phyloP scores from a whole-genome alignment of 192 early-diverging fungal genomes.

The Dissophora globulifera region DNA sequence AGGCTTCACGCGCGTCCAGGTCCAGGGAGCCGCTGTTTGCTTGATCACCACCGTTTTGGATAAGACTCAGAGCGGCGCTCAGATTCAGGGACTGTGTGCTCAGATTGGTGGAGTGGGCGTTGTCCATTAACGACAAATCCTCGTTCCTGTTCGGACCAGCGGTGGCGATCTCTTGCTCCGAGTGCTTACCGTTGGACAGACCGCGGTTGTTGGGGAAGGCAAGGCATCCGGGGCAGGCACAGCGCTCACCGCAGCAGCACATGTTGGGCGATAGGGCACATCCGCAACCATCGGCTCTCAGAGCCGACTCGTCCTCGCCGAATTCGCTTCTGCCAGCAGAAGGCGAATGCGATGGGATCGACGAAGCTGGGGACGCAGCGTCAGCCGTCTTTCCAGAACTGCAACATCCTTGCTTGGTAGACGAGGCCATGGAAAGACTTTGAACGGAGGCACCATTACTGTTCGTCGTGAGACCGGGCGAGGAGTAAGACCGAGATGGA shows the following conservation, averaged over 20 bases:
- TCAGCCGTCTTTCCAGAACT: slow-evolving; percentile 8
- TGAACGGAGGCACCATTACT: background rate
- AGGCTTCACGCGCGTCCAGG: slow-evolving; percentile 12
- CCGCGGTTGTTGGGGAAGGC: slow-evolving; percentile 48
- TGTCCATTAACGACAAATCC: background rate
- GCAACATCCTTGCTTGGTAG: slow-evolving; percentile 15
- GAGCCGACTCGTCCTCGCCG: slow-evolving; percentile 25
- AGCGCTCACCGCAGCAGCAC: slow-evolving; percentile 51
- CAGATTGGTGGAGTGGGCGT: background rate
- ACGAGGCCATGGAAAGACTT: background rate
- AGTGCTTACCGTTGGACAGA: no score
- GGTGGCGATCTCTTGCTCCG: no score
- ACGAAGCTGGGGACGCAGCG: slow-evolving; percentile 19
- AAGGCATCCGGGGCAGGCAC: slow-evolving; percentile 52
- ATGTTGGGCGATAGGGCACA: slow-evolving; percentile 50
- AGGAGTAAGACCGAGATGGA: slow-evolving; percentile 25
- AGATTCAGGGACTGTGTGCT: slow-evolving; percentile 18
- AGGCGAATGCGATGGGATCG: slow-evolving; percentile 23
- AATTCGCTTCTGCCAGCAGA: slow-evolving; percentile 48
- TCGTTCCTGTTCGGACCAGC: no score
- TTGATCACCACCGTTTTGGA: slow-evolving; percentile 19
- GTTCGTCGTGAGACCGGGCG: slow-evolving; percentile 16
- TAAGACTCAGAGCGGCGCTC: slow-evolving; percentile 21
- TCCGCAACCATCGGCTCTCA: slow-evolving; percentile 30
- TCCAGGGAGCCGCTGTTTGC: background rate